Evolutionary conservation across 2,329 filamentous ascomycete species (phyloP).

Genomic region (Neonectria neomacrospora): DNA sequence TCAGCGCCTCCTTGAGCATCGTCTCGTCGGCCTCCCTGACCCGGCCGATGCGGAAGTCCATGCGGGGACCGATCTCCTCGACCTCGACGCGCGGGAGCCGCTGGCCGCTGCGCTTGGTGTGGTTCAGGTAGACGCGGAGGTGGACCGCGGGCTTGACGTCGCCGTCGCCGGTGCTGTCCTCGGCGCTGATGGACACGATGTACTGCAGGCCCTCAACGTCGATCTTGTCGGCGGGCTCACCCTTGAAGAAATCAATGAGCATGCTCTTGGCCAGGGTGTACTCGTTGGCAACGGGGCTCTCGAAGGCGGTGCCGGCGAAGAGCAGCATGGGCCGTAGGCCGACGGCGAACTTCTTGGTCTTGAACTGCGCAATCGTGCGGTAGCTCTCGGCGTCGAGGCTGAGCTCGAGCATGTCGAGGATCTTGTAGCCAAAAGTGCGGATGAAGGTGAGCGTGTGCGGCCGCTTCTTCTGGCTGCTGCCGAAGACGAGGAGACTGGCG

Average conservation of each 20-base stretch:
- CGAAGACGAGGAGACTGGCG: slow-evolving; percentile 85
- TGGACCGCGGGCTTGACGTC: slow-evolving; percentile 67
- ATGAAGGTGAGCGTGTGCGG: slow-evolving; percentile 87
- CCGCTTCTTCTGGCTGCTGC: slow-evolving; percentile 91
- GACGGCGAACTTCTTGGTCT: slow-evolving; percentile 77
- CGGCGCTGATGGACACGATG: slow-evolving; percentile 82
- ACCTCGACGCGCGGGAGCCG: slow-evolving; percentile 90
- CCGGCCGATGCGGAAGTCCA: slow-evolving; percentile 90
- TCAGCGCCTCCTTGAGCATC: slow-evolving; percentile 90
- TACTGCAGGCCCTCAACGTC: slow-evolving; percentile 97
- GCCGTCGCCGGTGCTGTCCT: slow-evolving; percentile 63
- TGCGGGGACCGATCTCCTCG: slow-evolving; percentile 93
- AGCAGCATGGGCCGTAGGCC: slow-evolving; percentile 89
- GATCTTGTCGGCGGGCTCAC: slow-evolving; percentile 77
- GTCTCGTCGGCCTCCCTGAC: slow-evolving; percentile 80
- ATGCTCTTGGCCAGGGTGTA: slow-evolving; percentile 90
- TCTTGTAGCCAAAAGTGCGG: slow-evolving; percentile 85
- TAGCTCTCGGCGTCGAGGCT: slow-evolving; percentile 80
- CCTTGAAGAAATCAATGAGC: slow-evolving; percentile 91
- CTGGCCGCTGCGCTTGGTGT: slow-evolving; percentile 87
- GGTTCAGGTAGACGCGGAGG: slow-evolving; percentile 85
- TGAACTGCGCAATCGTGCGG: slow-evolving; percentile 78
- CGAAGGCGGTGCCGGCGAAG: slow-evolving; percentile 91
- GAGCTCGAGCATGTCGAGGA: slow-evolving; percentile 95
- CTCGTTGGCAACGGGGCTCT: slow-evolving; percentile 80